Evolutionary conservation across 345 rosid genomes (phyloP).

Genomic region (Arabis alpina): DNA sequence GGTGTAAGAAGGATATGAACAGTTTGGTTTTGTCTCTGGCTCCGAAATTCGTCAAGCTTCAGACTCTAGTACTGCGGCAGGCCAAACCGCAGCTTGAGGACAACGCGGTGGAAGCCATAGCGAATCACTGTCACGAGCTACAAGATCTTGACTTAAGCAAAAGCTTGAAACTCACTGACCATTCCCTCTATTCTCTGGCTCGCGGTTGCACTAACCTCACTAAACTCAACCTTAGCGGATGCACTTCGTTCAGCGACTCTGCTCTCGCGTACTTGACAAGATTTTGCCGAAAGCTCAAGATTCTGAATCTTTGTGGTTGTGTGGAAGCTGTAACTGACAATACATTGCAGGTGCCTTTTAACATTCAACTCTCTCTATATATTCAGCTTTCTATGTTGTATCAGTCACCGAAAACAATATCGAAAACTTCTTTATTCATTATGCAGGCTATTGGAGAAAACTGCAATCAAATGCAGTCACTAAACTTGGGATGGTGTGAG

Average conservation of each 20-base stretch:
- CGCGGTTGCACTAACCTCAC: conserved; percentile 79
- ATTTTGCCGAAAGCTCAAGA: conserved; percentile 64
- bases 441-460: conserved; percentile 81
- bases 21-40: conserved; percentile 77
- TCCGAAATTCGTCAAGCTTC: conserved; percentile 76
- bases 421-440: background rate
- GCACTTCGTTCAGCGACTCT: conserved; percentile 70
- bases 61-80: conserved; percentile 75
- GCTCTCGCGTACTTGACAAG: conserved; percentile 62
- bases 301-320: conserved; percentile 94
- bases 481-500: conserved; percentile 98
- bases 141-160: conserved; percentile 92
- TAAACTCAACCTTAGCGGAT: conserved; percentile 92
- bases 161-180: conserved; percentile 86
- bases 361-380: background rate
- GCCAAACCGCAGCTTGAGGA: conserved; percentile 91
- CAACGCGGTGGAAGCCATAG: conserved; percentile 72
- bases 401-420: background rate
- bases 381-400: background rate
- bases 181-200: conserved; percentile 70
- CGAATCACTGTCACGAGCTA: conserved; percentile 74
- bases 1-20: conserved; percentile 90
- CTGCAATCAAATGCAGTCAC: conserved; percentile 67
- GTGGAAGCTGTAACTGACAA: conserved; percentile 76
- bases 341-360: conserved; percentile 70